Conservation (phyloP, 495 filamentous ascomycete species). For the Melanomma pulvis-pyrius region DNA sequence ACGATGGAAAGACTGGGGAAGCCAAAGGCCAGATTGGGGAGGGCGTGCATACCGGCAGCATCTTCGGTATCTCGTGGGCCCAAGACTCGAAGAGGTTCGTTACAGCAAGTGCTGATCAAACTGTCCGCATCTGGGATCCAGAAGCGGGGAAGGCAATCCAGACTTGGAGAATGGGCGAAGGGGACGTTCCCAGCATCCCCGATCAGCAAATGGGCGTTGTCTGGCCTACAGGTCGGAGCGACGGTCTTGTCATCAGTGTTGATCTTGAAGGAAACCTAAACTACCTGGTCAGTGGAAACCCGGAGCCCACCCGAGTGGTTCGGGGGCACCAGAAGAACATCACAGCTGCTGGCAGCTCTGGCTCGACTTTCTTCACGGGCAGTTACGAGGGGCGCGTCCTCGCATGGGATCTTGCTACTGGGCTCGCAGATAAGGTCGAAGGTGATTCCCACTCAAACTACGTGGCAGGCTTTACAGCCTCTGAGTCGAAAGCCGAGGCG, state of each 20-base stretch:
- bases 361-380: slow-evolving; percentile 76
- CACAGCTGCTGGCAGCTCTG: slow-evolving; percentile 66
- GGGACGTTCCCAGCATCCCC: slow-evolving; percentile 69
- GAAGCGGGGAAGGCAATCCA: slow-evolving; percentile 74
- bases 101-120: slow-evolving; percentile 91
- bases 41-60: slow-evolving; percentile 85
- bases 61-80: slow-evolving; percentile 89
- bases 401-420: slow-evolving; percentile 74
- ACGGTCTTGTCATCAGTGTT: slow-evolving; percentile 85
- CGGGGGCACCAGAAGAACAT: slow-evolving; percentile 95
- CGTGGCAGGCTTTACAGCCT: slow-evolving; percentile 72
- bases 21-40: slow-evolving; percentile 74
- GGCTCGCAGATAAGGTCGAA: slow-evolving; percentile 67
- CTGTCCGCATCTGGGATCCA: slow-evolving; percentile 86
- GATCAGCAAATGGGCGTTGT: slow-evolving; percentile 95
- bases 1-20: slow-evolving; percentile 93
- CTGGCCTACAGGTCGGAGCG: slow-evolving; percentile 81
- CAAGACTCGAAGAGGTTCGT: slow-evolving; percentile 86
- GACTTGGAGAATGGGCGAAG: slow-evolving; percentile 86
- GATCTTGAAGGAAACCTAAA: slow-evolving; percentile 87
- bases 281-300: slow-evolving; percentile 73
- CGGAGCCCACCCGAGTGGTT: slow-evolving; percentile 69
- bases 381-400: slow-evolving; percentile 87
- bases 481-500: slow-evolving; percentile 46
- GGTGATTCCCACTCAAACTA: slow-evolving; percentile 81